Evolutionary conservation across 441 rosid genomes (phyloP).

Genomic region (Breynia disticha): DNA sequence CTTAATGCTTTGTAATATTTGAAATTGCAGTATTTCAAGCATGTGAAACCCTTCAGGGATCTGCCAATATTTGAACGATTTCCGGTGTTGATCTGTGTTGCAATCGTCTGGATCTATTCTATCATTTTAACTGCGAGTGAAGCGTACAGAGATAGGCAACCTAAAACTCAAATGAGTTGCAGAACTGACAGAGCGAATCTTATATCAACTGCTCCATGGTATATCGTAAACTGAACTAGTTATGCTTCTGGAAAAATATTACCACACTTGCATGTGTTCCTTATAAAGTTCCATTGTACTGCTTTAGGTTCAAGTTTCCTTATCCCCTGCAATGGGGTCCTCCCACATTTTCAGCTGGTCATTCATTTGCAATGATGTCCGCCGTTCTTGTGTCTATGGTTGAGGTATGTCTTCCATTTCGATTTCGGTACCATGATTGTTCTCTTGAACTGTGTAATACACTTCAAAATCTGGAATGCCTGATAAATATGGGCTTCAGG

Average conservation of each 20-base stretch:
- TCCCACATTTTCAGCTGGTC: slow-evolving; percentile 90
- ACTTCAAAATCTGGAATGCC: no score
- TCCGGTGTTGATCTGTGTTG: slow-evolving; percentile 61
- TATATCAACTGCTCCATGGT: slow-evolving; percentile 97
- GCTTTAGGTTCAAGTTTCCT: slow-evolving; percentile 81
- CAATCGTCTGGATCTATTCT: slow-evolving; percentile 85
- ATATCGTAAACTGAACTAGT: slow-evolving; percentile 14
- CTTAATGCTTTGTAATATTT: slow-evolving; percentile 13
- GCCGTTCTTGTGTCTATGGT: slow-evolving; percentile 87
- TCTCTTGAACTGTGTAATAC: no score
- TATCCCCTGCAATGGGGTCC: slow-evolving; percentile 99
- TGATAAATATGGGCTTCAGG: no score
- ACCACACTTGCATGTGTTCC: not conserved
- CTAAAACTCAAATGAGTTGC: slow-evolving; percentile 66
- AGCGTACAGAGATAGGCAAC: slow-evolving; percentile 70
- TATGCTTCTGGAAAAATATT: slow-evolving; percentile 4
- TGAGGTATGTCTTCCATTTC: slow-evolving; percentile 61
- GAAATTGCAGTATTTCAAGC: slow-evolving; percentile 77
- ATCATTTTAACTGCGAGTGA: slow-evolving; percentile 89
- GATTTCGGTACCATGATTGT: no score
- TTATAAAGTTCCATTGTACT: slow-evolving; percentile 4
- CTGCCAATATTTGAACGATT: slow-evolving; percentile 82
- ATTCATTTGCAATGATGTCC: slow-evolving; percentile 96
- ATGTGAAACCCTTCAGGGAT: slow-evolving; percentile 52
- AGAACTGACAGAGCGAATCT: slow-evolving; percentile 93